phyloP scores from a whole-genome alignment of 2,329 filamentous ascomycete genomes.

The Stemphylium lycopersici region DNA sequence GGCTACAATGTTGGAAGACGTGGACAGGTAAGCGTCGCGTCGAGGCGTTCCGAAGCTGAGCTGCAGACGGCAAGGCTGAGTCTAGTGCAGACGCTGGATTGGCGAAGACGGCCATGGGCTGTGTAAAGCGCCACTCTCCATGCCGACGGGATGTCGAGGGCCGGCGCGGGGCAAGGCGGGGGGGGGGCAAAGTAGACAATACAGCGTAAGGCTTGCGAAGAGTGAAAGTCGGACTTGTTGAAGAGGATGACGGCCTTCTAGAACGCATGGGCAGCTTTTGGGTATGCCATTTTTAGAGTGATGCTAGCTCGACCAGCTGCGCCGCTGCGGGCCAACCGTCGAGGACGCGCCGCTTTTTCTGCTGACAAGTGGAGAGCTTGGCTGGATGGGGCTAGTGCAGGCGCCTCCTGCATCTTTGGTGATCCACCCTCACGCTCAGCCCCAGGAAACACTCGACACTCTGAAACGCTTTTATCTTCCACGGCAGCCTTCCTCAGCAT shows the following conservation, averaged over 20 bases:
- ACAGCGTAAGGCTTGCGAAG: conserved; percentile 1
- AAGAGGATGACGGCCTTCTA: too few species aligned
- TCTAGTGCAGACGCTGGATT: conserved; percentile 20
- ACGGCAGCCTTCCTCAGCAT: conserved; percentile 14
- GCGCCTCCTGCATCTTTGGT: conserved; percentile 11
- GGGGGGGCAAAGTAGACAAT: neutral
- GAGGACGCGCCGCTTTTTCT: conserved; percentile 10
- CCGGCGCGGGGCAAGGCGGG: neutral
- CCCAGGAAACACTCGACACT: conserved; percentile 15
- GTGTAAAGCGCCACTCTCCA: conserved; percentile 10
- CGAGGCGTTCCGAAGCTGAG: conserved; percentile 27
- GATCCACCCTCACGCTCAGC: conserved; percentile 19
- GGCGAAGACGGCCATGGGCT: conserved; percentile 5
- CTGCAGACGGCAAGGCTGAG: conserved; percentile 24
- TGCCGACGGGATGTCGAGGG: neutral
- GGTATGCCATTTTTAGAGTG: conserved; percentile 27
- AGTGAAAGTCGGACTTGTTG: neutral
- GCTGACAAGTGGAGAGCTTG: conserved; percentile 2
- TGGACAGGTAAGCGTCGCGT: conserved; percentile 19
- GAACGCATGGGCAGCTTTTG: conserved; percentile 1
- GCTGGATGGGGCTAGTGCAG: conserved; percentile 16
- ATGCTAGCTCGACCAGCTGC: conserved; percentile 10
- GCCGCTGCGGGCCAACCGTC: conserved; percentile 12
- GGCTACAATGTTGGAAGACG: conserved; percentile 7
- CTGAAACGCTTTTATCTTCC: conserved; percentile 24